These are phyloP conservation scores for Chionographis japonica DNA, from an alignment of 106 monocot genomes.

Conservation along the genomic window DNA sequence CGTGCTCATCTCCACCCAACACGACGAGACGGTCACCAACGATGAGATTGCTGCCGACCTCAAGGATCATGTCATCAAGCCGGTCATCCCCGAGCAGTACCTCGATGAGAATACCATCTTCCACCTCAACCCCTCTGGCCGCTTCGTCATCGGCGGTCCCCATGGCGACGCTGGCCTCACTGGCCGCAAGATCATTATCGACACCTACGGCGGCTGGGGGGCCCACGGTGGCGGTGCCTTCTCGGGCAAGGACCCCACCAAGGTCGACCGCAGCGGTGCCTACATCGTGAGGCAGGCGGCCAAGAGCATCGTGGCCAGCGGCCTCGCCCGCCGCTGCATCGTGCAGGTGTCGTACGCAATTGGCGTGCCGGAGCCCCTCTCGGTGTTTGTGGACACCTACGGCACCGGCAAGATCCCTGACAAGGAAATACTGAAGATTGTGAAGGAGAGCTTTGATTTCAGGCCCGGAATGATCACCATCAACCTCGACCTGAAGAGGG, in stretches of 20 bases:
- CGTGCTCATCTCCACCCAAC: constrained; percentile 46
- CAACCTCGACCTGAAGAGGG: constrained; percentile 45
- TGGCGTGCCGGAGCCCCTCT: constrained; percentile 46
- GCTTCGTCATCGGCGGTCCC: constrained; percentile 19
- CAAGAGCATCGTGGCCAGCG: constrained; percentile 38
- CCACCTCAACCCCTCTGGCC: constrained; percentile 22
- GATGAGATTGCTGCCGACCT: constrained; percentile 44
- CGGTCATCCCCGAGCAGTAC: constrained; percentile 25
- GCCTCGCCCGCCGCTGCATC: constrained; percentile 40
- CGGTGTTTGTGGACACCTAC: constrained; percentile 45
- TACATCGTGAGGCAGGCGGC: constrained; percentile 41
- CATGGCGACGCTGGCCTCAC: constrained; percentile 33
- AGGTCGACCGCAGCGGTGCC: constrained; percentile 43
- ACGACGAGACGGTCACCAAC: constrained; percentile 45
- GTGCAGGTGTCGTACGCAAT: constrained; percentile 48
- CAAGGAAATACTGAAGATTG: constrained; percentile 43
- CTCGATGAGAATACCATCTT: constrained; percentile 24
- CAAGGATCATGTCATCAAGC: constrained; percentile 45
- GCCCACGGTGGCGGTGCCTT: constrained; percentile 47
- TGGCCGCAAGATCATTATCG: constrained; percentile 24
- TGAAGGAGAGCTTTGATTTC: constrained; percentile 52
- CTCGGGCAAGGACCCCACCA: constrained; percentile 45
- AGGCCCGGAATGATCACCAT: constrained; percentile 51
- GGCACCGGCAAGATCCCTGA: constrained; percentile 51
- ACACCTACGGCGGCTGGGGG: constrained; percentile 34